Evolutionary conservation across 2,329 filamentous ascomycete genomes (phyloP).

Genomic region (Sporothrix curviconia): DNA sequence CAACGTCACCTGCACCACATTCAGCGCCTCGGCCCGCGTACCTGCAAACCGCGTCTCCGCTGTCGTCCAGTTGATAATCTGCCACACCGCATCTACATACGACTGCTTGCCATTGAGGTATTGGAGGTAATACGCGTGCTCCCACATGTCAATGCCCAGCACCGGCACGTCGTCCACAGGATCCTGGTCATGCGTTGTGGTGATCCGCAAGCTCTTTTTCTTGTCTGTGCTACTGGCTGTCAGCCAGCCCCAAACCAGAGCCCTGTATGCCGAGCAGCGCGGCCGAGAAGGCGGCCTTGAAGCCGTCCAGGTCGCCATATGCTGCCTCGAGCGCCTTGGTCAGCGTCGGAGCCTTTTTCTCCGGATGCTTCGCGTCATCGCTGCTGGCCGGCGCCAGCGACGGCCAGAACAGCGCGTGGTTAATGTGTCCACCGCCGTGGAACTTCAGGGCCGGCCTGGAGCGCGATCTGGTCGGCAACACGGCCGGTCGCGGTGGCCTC

Average conservation of each 20-base stretch:
- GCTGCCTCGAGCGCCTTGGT: conserved; percentile 52
- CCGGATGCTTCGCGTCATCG: conserved; percentile 48
- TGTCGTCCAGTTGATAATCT: conserved; percentile 70
- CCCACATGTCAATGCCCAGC: conserved; percentile 84
- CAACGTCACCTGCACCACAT: conserved; percentile 30
- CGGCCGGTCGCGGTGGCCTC: conserved; percentile 48
- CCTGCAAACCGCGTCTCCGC: conserved; percentile 56
- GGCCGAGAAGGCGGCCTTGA: conserved; percentile 60
- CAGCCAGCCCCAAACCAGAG: conserved; percentile 84
- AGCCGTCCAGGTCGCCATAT: conserved; percentile 62
- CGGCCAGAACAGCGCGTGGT: conserved; percentile 63
- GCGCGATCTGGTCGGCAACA: conserved; percentile 52
- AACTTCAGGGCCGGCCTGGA: conserved; percentile 60
- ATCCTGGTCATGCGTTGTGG: conserved; percentile 80
- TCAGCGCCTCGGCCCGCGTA: conserved; percentile 38
- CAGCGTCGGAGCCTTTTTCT: conserved; percentile 39
- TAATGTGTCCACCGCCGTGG: conserved; percentile 60
- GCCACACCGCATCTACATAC: conserved; percentile 71
- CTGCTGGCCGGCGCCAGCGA: conserved; percentile 59
- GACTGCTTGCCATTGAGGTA: conserved; percentile 70
- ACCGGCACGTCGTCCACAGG: conserved; percentile 60
- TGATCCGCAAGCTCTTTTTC: conserved; percentile 58
- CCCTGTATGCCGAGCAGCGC: conserved; percentile 68
- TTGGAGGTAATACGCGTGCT: conserved; percentile 86
- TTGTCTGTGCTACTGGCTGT: conserved; percentile 39